Evolutionary conservation across 1,284 basidiomycete species (phyloP).

Genomic region (Cryptococcus neoformans): DNA sequence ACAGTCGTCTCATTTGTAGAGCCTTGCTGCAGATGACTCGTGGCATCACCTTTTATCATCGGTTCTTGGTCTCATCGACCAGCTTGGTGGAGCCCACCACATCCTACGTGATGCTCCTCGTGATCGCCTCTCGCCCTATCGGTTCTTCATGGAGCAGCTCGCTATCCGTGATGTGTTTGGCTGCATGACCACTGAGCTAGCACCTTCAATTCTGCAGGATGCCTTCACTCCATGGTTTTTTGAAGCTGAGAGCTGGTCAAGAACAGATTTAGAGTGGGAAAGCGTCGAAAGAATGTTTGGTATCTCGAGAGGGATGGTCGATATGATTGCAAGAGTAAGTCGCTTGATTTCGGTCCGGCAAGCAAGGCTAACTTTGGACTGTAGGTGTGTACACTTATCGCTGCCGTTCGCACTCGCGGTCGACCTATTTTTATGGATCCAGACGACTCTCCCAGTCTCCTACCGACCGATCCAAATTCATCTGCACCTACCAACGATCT

Average conservation of each 20-base stretch:
- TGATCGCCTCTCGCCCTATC: constrained; percentile 32
- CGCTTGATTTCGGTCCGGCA: neutral
- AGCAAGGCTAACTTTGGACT: neutral
- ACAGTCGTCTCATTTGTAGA: constrained; percentile 8
- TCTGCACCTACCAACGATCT: constrained; percentile 1
- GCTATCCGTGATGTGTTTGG: constrained; percentile 47
- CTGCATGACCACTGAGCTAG: constrained; percentile 43
- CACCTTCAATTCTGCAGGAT: constrained; percentile 38
- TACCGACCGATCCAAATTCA: neutral
- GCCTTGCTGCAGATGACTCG: constrained; percentile 43
- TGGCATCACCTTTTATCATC: constrained; percentile 45
- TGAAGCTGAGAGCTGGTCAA: constrained; percentile 39
- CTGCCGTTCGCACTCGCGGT: constrained; percentile 18
- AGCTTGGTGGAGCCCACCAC: constrained; percentile 38
- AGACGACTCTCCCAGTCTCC: neutral
- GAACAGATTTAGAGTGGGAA: constrained; percentile 41
- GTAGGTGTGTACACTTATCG: constrained; percentile 31
- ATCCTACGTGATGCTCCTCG: constrained; percentile 35
- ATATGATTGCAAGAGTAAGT: constrained; percentile 41
- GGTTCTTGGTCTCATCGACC: constrained; percentile 36
- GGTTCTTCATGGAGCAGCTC: constrained; percentile 46
- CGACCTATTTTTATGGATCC: constrained; percentile 9
- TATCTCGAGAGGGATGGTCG: constrained; percentile 42
- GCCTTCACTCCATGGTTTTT: constrained; percentile 47
- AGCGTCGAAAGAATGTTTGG: constrained; percentile 45